A percentile compares a stretch with the other conserved stretches of the same genome.
Evolutionary conservation across 2,329 filamentous ascomycete genomes (phyloP).

Genomic region (Lasiodiplodia theobromae): DNA sequence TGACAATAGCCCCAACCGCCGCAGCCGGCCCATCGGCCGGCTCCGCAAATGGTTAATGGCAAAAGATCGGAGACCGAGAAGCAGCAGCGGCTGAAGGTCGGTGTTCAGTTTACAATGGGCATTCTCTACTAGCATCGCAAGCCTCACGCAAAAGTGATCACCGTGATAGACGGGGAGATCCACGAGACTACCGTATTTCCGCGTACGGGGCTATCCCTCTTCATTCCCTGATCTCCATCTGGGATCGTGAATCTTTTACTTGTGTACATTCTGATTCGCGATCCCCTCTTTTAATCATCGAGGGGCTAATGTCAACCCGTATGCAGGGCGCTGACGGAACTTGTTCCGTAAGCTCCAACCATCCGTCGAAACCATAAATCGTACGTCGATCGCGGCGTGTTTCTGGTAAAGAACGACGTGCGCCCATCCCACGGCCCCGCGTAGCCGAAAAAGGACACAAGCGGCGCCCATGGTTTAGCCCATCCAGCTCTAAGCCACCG

Average conservation of each 20-base stretch:
- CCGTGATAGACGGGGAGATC: no score
- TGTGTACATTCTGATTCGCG: background rate
- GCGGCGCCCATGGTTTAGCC: no score
- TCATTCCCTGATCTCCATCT: no score
- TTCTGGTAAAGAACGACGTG: background rate
- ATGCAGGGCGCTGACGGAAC: background rate
- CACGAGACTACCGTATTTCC: no score
- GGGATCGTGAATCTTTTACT: no score
- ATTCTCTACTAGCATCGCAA: no score
- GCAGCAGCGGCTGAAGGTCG: no score
- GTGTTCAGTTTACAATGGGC: no score
- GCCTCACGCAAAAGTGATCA: no score
- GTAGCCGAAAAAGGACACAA: background rate
- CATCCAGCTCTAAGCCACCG: no score
- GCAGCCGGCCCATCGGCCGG: background rate
- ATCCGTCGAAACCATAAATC: background rate
- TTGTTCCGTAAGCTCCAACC: background rate
- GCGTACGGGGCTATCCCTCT: no score
- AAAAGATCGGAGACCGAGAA: background rate
- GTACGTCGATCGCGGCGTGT: background rate
- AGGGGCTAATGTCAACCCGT: background rate
- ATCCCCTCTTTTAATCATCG: background rate
- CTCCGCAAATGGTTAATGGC: background rate
- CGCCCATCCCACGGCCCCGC: no score
- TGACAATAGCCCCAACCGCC: background rate